A percentile compares a stretch with the other conserved stretches of the same genome.
phyloP scores from a whole-genome alignment of 208 protist genomes.

The Acanthamoeba castellanii region DNA sequence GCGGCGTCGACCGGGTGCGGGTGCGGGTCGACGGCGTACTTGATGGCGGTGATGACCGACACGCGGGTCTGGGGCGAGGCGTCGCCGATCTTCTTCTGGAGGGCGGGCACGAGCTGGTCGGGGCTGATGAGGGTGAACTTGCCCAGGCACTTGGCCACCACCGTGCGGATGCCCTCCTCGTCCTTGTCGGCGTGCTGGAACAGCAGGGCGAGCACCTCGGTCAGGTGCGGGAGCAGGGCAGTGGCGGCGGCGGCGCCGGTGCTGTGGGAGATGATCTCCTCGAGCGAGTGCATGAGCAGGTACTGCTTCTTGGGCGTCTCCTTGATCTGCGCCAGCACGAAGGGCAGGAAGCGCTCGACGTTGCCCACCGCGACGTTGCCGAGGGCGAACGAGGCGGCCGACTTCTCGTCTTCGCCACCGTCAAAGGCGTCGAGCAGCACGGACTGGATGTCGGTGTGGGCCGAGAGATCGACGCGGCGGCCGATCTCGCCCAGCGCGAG shows the following conservation, averaged over 20 bases:
- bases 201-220: conserved; percentile 72
- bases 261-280: conserved; percentile 80
- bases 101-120: conserved; percentile 80
- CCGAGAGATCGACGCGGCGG: conserved; percentile 80
- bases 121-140: conserved; percentile 89
- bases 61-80: conserved; percentile 54
- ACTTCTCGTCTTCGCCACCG: conserved; percentile 88
- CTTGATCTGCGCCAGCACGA: conserved; percentile 87
- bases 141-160: conserved; percentile 92
- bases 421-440: conserved; percentile 85
- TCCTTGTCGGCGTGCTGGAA: conserved; percentile 73
- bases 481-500: conserved; percentile 91
- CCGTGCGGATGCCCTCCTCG: conserved; percentile 90
- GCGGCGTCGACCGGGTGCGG: conserved; percentile 66
- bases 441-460: conserved; percentile 61
- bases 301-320: conserved; percentile 89
- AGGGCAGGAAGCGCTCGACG: conserved; percentile 85
- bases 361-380: conserved; percentile 89
- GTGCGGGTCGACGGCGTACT: conserved; percentile 86
- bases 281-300: conserved; percentile 90
- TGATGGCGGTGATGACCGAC: conserved; percentile 88
- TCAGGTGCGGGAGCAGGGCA: conserved; percentile 74
- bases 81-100: conserved; percentile 76
- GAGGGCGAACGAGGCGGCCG: conserved; percentile 87
- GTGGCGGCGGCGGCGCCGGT: not conserved